These are phyloP conservation scores for Podila minutissima DNA, from an alignment of 192 early-diverging fungal species.

Conservation along the genomic window DNA sequence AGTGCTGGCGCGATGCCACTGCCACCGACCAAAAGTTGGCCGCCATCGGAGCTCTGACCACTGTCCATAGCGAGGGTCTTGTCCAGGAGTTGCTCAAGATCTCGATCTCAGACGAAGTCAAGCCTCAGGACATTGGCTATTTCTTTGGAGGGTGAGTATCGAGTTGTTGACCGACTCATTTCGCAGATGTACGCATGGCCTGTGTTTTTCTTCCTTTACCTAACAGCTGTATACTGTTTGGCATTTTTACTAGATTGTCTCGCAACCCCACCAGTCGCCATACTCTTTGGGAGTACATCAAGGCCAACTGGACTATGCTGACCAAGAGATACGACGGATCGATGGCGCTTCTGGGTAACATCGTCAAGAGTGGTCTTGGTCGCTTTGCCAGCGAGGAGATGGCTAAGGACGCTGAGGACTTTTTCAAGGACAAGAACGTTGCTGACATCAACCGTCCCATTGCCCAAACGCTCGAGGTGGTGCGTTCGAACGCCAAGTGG, in stretches of 20 bases:
- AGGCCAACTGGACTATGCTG: conserved; percentile 67
- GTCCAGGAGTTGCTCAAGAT: conserved; percentile 69
- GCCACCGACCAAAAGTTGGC: conserved; percentile 75
- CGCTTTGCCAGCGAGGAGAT: conserved; percentile 61
- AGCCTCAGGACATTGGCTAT: conserved; percentile 76
- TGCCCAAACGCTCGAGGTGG: conserved; percentile 77
- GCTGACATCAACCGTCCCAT: conserved; percentile 72
- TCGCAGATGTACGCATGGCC: background rate
- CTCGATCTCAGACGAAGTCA: conserved; percentile 72
- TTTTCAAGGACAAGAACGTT: conserved; percentile 71
- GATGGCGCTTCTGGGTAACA: conserved; percentile 55
- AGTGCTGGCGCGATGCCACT: conserved; percentile 67
- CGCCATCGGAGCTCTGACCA: conserved; percentile 71
- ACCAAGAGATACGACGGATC: conserved; percentile 63
- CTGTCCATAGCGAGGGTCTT: conserved; percentile 62
- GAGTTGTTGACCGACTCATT: background rate
- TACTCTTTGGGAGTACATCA: conserved; percentile 74
- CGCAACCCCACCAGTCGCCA: conserved; percentile 64
- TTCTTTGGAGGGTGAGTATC: conserved; percentile 53
- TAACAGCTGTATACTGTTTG: background rate
- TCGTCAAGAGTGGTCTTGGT: conserved; percentile 56
- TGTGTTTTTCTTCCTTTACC: background rate
- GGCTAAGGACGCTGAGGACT: conserved; percentile 69
- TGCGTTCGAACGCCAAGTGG: conserved; percentile 70
- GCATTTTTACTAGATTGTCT: conserved; percentile 55